These are phyloP conservation scores for Hypholoma sublateritium DNA, from an alignment of 768 basidiomycete species.

Conservation along the genomic window DNA sequence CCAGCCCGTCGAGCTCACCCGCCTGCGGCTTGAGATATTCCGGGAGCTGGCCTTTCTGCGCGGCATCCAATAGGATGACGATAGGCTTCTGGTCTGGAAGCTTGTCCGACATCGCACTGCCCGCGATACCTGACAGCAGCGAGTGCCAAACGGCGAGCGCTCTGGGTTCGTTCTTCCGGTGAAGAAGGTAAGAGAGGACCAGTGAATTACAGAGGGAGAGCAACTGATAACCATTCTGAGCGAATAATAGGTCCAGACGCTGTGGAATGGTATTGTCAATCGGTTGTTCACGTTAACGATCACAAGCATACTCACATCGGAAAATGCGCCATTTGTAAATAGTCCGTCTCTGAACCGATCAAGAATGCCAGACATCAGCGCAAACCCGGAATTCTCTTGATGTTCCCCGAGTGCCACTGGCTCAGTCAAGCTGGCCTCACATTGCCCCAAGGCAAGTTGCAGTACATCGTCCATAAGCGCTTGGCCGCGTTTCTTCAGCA, in stretches of 20 bases:
- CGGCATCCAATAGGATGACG: constrained; percentile 40
- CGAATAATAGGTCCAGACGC: constrained; percentile 47
- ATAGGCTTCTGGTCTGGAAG: constrained; percentile 27
- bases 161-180: constrained; percentile 35
- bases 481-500: constrained; percentile 23
- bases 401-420: constrained; percentile 3
- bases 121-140: constrained; percentile 43
- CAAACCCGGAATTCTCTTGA: constrained; percentile 11
- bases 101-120: constrained; percentile 25
- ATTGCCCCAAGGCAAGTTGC: constrained; percentile 29
- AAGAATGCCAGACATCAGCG: constrained; percentile 42
- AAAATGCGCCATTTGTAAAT: constrained; percentile 42
- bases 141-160: constrained; percentile 44
- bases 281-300: not conserved
- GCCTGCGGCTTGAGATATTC: constrained; percentile 41
- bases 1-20: constrained; percentile 44
- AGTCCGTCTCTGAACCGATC: constrained; percentile 51
- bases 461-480: constrained; percentile 34
- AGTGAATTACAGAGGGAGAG: constrained; percentile 41
- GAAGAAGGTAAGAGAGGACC: constrained; percentile 51
- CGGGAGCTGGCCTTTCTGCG: constrained; percentile 38
- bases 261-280: constrained; percentile 19
- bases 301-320: constrained; percentile 38
- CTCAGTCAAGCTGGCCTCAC: constrained; percentile 16
- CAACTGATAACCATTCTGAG: constrained; percentile 30